Percentiles rank a stretch among this genome's conserved stretches.
Evolutionary conservation across 768 basidiomycete species (phyloP).

Genomic region (Amanita fuliginea): DNA sequence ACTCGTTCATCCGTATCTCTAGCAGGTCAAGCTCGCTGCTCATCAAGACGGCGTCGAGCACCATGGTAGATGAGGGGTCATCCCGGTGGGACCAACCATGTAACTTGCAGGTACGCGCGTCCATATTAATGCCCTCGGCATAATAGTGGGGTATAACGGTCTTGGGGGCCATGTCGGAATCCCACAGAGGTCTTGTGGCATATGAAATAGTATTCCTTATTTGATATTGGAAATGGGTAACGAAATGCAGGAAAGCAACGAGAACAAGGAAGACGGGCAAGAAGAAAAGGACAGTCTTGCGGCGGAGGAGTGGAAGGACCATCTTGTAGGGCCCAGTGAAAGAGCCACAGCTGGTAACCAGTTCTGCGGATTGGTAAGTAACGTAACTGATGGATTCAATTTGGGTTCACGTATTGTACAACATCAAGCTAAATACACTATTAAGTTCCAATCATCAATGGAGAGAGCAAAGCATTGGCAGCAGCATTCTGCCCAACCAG

Average conservation of each 20-base stretch:
- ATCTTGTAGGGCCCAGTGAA: conserved; percentile 7
- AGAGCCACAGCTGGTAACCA: neutral
- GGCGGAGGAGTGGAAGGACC: conserved; percentile 14
- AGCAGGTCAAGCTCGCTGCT: conserved; percentile 54
- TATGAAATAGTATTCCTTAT: conserved; percentile 42
- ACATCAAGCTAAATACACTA: neutral
- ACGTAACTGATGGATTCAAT: too few relatives aligned
- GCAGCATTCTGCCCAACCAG: neutral
- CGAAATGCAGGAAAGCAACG: conserved; percentile 21
- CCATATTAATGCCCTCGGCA: conserved; percentile 37
- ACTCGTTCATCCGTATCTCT: conserved; percentile 53
- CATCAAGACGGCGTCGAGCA: conserved; percentile 49
- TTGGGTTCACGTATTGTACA: too few relatives aligned
- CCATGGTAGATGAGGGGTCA: conserved; percentile 24
- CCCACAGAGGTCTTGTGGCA: conserved; percentile 52
- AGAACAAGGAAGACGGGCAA: conserved; percentile 21
- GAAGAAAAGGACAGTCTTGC: conserved; percentile 20
- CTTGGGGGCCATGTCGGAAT: conserved; percentile 35
- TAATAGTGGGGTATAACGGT: conserved; percentile 44
- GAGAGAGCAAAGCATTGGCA: neutral
- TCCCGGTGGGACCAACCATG: conserved; percentile 42
- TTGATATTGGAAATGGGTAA: conserved; percentile 34
- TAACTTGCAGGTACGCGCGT: conserved; percentile 32
- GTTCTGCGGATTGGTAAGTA: too few relatives aligned
- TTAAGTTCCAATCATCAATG: neutral